These are phyloP conservation scores for Cercospora sp. DNA, from an alignment of 2,329 filamentous ascomycete genomes.

Conservation along the genomic window DNA sequence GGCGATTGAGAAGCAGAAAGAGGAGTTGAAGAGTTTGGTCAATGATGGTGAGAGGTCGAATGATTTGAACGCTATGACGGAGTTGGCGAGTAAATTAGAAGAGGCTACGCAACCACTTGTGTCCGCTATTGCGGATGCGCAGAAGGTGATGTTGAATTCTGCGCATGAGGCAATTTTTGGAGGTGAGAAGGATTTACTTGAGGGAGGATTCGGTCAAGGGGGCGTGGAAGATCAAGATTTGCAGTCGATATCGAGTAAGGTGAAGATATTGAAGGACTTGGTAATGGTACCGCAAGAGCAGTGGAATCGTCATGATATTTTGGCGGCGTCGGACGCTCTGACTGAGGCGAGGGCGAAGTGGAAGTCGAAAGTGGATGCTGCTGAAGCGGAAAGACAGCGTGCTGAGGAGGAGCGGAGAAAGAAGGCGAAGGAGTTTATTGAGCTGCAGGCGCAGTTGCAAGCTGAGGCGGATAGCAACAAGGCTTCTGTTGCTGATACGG, in stretches of 20 bases:
- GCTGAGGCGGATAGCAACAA: slow-evolving; percentile 36
- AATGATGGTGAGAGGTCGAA: slow-evolving; percentile 27
- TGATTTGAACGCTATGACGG: slow-evolving; percentile 29
- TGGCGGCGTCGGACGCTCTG: slow-evolving; percentile 33
- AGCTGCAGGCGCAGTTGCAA: slow-evolving; percentile 22
- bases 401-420: slow-evolving; percentile 15
- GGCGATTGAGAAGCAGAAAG: slow-evolving; percentile 32
- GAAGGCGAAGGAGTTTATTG: slow-evolving; percentile 19
- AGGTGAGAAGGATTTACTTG: slow-evolving; percentile 38
- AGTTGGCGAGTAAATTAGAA: slow-evolving; percentile 26
- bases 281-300: slow-evolving; percentile 36
- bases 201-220: slow-evolving; percentile 19
- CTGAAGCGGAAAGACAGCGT: slow-evolving; percentile 21
- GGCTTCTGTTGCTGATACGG: slow-evolving; percentile 20
- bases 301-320: slow-evolving; percentile 37
- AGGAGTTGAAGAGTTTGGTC: slow-evolving; percentile 32
- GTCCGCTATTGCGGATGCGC: slow-evolving; percentile 27
- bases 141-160: slow-evolving; percentile 35
- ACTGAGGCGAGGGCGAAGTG: slow-evolving; percentile 31
- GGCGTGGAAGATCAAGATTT: slow-evolving; percentile 24
- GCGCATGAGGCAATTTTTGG: slow-evolving; percentile 42
- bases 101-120: slow-evolving; percentile 31
- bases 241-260: slow-evolving; percentile 28
- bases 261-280: slow-evolving; percentile 34
- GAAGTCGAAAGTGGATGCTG: slow-evolving; percentile 28